Conservation (phyloP, 2,329 filamentous ascomycete genomes). For the Neofusicoccum kwambonambiense region DNA sequence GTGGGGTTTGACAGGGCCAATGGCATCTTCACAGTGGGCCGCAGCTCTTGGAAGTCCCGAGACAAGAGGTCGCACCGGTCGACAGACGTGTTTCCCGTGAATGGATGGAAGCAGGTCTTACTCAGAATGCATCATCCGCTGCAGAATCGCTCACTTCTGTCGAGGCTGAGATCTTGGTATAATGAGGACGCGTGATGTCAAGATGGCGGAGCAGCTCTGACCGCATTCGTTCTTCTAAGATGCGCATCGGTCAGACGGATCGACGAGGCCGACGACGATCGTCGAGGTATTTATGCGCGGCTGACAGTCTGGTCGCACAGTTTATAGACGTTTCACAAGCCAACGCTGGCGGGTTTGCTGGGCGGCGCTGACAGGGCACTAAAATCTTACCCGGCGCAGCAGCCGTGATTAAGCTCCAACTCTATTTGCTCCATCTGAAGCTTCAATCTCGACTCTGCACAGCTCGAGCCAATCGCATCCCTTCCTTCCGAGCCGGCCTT, state of each 20-base stretch:
- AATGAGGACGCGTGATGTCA: neutral
- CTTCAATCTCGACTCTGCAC: neutral
- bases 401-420: slow-evolving; percentile 5
- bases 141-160: neutral
- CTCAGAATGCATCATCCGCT: neutral
- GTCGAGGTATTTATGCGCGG: neutral
- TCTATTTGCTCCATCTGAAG: slow-evolving; percentile 3
- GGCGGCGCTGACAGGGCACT: neutral
- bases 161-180: slow-evolving; percentile 1
- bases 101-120: neutral
- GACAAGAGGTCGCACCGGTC: neutral
- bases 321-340: neutral
- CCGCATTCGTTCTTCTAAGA: neutral
- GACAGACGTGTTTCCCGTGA: neutral
- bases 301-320: neutral
- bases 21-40: neutral
- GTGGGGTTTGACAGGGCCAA: neutral
- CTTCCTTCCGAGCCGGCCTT: neutral
- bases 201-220: neutral
- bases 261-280: neutral
- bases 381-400: neutral
- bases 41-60: neutral
- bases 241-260: neutral
- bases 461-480: neutral
- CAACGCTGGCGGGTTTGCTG: neutral